Evolutionary conservation across 73 alveolate genomes (phyloP).

Genomic region (Symbiodinium natans): DNA sequence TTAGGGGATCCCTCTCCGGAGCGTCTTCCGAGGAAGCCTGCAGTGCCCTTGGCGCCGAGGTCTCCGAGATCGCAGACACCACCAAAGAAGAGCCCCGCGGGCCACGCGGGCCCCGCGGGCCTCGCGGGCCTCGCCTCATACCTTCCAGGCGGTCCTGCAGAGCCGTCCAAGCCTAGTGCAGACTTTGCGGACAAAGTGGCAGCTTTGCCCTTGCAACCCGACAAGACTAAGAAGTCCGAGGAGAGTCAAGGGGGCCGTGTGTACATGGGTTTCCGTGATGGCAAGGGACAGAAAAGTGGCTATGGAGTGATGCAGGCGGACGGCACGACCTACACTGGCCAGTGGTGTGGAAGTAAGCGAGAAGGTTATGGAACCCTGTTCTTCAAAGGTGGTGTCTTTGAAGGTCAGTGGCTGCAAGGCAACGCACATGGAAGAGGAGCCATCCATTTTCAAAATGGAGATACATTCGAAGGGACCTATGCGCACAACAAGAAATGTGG

Average conservation of each 20-base stretch:
- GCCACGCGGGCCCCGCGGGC: no score
- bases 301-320: conserved; percentile 73
- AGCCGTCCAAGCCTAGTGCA: background rate
- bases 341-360: conserved; percentile 71
- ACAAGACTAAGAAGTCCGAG: background rate
- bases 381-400: conserved; percentile 69
- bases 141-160: background rate
- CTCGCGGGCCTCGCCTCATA: background rate
- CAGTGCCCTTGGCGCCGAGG: background rate
- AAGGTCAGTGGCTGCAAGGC: conserved; percentile 88
- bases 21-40: background rate
- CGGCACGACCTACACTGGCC: conserved; percentile 71
- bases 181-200: conserved; percentile 17
- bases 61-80: conserved; percentile 14
- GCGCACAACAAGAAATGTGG: conserved; percentile 96
- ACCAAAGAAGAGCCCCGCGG: background rate
- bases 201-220: background rate
- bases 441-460: conserved; percentile 38
- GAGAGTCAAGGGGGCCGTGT: background rate
- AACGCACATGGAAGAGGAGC: conserved; percentile 75
- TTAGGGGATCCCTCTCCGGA: background rate
- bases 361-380: conserved; percentile 73
- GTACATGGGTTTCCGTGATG: conserved; percentile 72
- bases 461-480: conserved; percentile 42
- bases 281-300: conserved; percentile 49